These are phyloP conservation scores for Rhytidhysteron rufulum DNA, from an alignment of 2,329 filamentous ascomycete genomes.

Conservation along the genomic window DNA sequence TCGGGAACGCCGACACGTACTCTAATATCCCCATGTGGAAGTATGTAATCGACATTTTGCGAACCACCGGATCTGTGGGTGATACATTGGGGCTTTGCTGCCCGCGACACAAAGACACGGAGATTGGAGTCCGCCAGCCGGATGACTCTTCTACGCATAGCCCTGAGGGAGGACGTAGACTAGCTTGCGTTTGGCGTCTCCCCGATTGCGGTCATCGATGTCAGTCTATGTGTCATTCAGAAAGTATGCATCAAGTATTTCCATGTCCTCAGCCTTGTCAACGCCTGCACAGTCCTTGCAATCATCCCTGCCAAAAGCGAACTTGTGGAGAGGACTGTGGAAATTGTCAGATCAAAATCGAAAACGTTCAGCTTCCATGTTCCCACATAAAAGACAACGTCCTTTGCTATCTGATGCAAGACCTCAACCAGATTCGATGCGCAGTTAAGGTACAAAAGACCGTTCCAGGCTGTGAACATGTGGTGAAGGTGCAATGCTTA, in stretches of 20 bases:
- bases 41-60: conserved; percentile 53
- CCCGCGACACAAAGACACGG: conserved; percentile 21
- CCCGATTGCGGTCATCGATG: conserved; percentile 27
- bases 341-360: conserved; percentile 14
- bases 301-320: conserved; percentile 23
- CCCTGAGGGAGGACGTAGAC: conserved; percentile 29
- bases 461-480: conserved; percentile 56
- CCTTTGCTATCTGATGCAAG: conserved; percentile 31
- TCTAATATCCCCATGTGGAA: conserved; percentile 59
- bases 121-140: conserved; percentile 19
- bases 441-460: conserved; percentile 40
- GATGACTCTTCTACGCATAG: conserved; percentile 24
- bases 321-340: conserved; percentile 27
- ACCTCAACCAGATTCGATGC: conserved; percentile 50
- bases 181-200: conserved; percentile 17
- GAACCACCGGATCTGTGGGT: conserved; percentile 13
- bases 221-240: conserved; percentile 25
- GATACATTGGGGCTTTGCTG: conserved; percentile 20
- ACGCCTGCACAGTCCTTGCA: conserved; percentile 17
- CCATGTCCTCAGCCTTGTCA: conserved; percentile 28
- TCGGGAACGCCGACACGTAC: conserved; percentile 63
- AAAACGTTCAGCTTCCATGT: conserved; percentile 24
- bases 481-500: conserved; percentile 48
- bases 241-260: conserved; percentile 23
- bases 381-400: conserved; percentile 20